Evolutionary conservation across 140 eudicot genomes (phyloP), one percentile per base, ranked within the genome.

Genomic region (Flaveria floridana): DNA sequence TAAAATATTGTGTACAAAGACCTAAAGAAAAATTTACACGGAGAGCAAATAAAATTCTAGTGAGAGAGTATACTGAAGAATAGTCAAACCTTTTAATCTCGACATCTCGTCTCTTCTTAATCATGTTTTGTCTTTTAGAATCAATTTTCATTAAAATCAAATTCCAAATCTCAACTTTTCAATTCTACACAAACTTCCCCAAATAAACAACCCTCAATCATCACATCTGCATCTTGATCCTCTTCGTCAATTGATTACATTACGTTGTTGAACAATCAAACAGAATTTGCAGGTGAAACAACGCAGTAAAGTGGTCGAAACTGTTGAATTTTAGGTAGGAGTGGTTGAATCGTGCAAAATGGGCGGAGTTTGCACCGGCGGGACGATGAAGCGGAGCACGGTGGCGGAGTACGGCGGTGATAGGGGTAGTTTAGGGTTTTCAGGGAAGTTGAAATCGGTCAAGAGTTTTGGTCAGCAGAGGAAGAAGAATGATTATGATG

Each of bases 281-380:
- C 53, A 7, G 61, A 44, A 7, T 59, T 58, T 72, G 41, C 77
- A 44, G 77, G 59, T 59, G 6, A 57, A 34, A 5, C 41, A 34
- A 34, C 41, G 20, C 53, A 37, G 18, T 6, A 6, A 55, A 61
- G 12, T 73, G 50, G 14, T 46, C 51, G 63, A 30, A 73, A 61
- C 44, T 21, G 59, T 59, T 73, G 44, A 58, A 48, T 23, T 34
- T 5, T 34, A 34, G 41, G 8, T 34, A 6, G 41, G 41, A 34
- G 41, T 34, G 8, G 41, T 34, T 6, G 41, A 34, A 34, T 34
- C 41, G 41, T 58, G 39, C 3, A 68, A 58, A 34, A 91, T 91
- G 97, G 97, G 97, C 74, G 97, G 90, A n/a, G 89, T 91, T 61
- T 91, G 97, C 78, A 81, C 90, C 0, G 92, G 87, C 11, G 95